Conservation (phyloP, 768 basidiomycete genomes). For the Boletus rubropictus region DNA sequence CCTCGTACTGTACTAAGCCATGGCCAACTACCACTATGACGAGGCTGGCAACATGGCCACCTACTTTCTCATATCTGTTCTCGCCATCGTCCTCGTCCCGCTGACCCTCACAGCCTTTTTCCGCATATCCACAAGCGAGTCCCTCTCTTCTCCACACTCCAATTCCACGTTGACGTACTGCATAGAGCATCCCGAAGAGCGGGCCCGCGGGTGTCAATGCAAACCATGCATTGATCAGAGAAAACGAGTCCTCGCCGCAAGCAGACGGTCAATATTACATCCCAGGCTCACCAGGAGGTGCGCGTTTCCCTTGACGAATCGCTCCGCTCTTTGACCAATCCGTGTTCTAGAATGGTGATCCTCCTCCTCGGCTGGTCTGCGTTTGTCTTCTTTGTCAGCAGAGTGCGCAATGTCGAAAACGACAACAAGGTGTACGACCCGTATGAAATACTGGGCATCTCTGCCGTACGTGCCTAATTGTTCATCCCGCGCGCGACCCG, state of each 20-base stretch:
- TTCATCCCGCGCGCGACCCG: background rate
- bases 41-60: conserved; percentile 81
- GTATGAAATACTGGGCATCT: conserved; percentile 86
- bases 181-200: conserved; percentile 31
- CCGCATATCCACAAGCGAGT: conserved; percentile 40
- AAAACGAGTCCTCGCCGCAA: conserved; percentile 36
- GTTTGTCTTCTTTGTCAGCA: conserved; percentile 64
- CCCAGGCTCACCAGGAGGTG: conserved; percentile 50
- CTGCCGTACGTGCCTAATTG: conserved; percentile 32
- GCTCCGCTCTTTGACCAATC: background rate
- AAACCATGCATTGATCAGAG: conserved; percentile 54
- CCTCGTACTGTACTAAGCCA: no score
- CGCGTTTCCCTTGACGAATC: conserved; percentile 4
- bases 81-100: conserved; percentile 78
- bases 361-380: conserved; percentile 69
- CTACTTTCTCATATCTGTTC: conserved; percentile 88
- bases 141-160: background rate
- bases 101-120: conserved; percentile 54
- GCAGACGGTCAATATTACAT: conserved; percentile 42
- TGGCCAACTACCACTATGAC: conserved; percentile 84
- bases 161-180: conserved; percentile 8
- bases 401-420: conserved; percentile 46
- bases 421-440: conserved; percentile 84
- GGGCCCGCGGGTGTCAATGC: conserved; percentile 52
- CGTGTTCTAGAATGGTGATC: conserved; percentile 46